Base-by-base conservation (phyloP, 768 basidiomycete species). In the Lactarius trivialis region DNA sequence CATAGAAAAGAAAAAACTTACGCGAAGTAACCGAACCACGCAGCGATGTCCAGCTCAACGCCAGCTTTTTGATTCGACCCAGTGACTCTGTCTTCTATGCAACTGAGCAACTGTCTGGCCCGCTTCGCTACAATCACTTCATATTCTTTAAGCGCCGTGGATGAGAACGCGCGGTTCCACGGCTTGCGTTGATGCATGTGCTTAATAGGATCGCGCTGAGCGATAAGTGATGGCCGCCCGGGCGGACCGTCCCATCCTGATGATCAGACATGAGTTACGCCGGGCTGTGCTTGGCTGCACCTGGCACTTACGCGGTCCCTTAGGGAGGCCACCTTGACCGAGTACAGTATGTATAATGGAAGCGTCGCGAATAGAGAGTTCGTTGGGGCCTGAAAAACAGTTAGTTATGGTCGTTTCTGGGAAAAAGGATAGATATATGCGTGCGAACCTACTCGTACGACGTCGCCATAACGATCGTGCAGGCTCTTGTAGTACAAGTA, bases 151-250 rank as follows among this genome's bases (percentile, higher is more conserved):
- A 81, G 60, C 6, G 78, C 76, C 6, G 72, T 63, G 19, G 74
- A 70, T 52, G 70, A 76, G 65, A 81, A 77, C 0, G 72, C 80
- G 43, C 75, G 74, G 34, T 76, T 71, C 80, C 80, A 81, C 2
- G 75, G 72, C 53, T 70, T 74, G 36, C 80, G 73, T 17, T 77
- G 74, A 32, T 73, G 75, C 0, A 72, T 68, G 54, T 80, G 79
- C n/a, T 75, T 73, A 8, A 68, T 68, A 19, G 73, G 68, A 61
- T 79, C 73, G 11, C 72, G 73, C 12, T 73, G 56, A 5, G 65
- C 67, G 45, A 79, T 73, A 41, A 80, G 17, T 1, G 64, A 26
- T 30, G 43, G 59, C 14, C 21, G 19, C 36, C 56, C 33, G n/a
- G 45, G 43, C n/a, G 14, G 50, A 5, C 39, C 54, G 0, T 60